phyloP scores from a whole-genome alignment of 345 rosid species.

The Eucalyptus viminalis region DNA sequence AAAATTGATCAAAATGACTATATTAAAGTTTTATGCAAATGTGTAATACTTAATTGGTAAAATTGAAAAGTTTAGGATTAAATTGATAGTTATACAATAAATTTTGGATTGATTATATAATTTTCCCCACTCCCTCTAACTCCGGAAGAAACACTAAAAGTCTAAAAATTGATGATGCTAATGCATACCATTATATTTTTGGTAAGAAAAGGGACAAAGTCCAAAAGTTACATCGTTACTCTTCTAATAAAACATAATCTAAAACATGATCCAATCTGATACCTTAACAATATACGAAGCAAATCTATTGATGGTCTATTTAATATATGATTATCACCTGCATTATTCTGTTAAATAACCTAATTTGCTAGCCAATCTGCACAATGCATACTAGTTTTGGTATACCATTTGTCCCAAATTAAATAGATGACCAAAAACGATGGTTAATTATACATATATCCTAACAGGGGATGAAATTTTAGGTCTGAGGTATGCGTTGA shows the following conservation, averaged over 20 bases:
- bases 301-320: not conserved
- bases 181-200: not conserved
- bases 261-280: not conserved
- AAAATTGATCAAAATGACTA: not conserved
- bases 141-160: not conserved
- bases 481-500: not conserved
- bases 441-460: not conserved
- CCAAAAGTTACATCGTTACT: not conserved
- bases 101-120: not conserved
- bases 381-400: not conserved
- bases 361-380: not conserved
- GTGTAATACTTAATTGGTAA: not conserved
- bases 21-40: rapidly evolving
- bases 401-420: not conserved
- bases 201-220: not conserved
- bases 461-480: not conserved
- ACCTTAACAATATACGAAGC: not conserved
- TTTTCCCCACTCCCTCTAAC: not conserved
- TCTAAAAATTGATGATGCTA: not conserved
- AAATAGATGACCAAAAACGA: not conserved
- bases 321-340: not conserved
- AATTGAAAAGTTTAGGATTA: not conserved
- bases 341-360: not conserved
- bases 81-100: not conserved
- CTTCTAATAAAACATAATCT: not conserved